Base-by-base conservation (phyloP, 2,329 filamentous ascomycete species). In the Aspergillus pseudotamarii region DNA sequence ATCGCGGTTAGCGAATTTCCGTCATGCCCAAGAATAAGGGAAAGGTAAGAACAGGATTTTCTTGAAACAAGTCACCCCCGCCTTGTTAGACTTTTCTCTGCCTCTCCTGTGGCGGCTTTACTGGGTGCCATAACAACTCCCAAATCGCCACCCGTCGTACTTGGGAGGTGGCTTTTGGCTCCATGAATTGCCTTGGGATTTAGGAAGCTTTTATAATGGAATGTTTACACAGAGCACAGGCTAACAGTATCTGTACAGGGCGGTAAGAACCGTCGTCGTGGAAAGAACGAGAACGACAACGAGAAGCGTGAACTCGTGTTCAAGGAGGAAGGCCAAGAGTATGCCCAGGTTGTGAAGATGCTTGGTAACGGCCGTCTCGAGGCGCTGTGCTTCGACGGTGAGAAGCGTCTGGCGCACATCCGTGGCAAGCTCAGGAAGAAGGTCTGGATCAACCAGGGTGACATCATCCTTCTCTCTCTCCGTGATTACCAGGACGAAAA, bases 1-100 rank as follows among this genome's bases (percentile, higher is more conserved):
- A 72, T 65, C 67, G 70, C 71, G 71, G 66, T 64, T 74, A 70
- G 67, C 63, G 58, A 63, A 61, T 66, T 66, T 69, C 73, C 81
- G 89, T 82, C 67, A 97, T 97, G 94, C 94, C 94, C 77, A 97
- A 97, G 92, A 97, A 97, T 82, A 97, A 97, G 90, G 94, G 94
- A 94, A 97, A 97, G 85, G 93, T 96, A 85, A 78, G 86, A 76
- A 64, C 66, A 63, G 64, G 68, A 70, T 72, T 65, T 68, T 64
- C 61, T 67, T 68, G 36, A 63, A 43, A 58, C 26, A 64, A 38
- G 38, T 19, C n/a, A 2, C 11, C 32, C 64, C 66, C 66, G 57
- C 63, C 58, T 57, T 60, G 57, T 57, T 58, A 66, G 58, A 63
- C 62, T 67, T 60, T 64, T 62, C 60, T 58, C 46, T 57, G 30